A percentile compares a stretch with the other conserved stretches of the same genome.
These are phyloP conservation scores for Kentomonas sorsogonicus DNA, from an alignment of 208 protist genomes.

Conservation along the genomic window DNA sequence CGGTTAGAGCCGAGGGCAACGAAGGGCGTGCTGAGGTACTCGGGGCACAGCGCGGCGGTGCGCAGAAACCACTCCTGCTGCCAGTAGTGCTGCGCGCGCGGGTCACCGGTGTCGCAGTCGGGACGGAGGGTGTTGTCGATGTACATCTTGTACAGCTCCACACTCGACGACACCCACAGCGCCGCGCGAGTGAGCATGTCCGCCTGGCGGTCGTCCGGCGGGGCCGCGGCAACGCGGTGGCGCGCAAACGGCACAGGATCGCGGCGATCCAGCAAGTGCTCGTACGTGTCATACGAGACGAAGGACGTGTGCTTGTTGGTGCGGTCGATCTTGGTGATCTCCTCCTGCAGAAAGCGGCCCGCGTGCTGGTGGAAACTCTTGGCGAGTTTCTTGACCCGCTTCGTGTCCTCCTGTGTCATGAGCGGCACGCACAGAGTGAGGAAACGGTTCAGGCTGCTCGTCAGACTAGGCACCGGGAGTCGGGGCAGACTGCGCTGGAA, in stretches of 20 bases:
- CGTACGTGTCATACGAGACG: conserved; percentile 78
- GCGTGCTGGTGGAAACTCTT: conserved; percentile 44
- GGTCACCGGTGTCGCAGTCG: conserved; percentile 36
- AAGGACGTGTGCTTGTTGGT: conserved; percentile 85
- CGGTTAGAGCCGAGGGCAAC: conserved; percentile 36
- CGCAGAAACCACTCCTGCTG: conserved; percentile 77
- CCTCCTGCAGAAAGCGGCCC: conserved; percentile 52
- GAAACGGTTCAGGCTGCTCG: conserved; percentile 44
- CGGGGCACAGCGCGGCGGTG: conserved; percentile 54
- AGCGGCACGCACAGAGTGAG: conserved; percentile 45
- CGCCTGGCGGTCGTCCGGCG: conserved; percentile 38
- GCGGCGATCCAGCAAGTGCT: conserved; percentile 47
- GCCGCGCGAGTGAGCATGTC: conserved; percentile 70
- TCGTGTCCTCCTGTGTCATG: conserved; percentile 40
- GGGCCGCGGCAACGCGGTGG: conserved; percentile 46
- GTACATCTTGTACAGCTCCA: conserved; percentile 67
- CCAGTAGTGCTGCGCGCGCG: conserved; percentile 31
- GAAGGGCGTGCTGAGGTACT: conserved; percentile 51
- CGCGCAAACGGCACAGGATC: conserved; percentile 58
- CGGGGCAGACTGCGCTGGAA: conserved; percentile 79
- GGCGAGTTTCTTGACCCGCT: conserved; percentile 27
- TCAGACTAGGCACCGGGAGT: conserved; percentile 64
- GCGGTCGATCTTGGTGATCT: conserved; percentile 65
- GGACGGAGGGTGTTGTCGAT: conserved; percentile 66
- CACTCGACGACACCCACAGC: conserved; percentile 68